A percentile compares a stretch with the other conserved stretches of the same genome.
Evolutionary conservation across 2,329 filamentous ascomycete genomes (phyloP).

Genomic region (Aspergillus pseudoviridinutans): DNA sequence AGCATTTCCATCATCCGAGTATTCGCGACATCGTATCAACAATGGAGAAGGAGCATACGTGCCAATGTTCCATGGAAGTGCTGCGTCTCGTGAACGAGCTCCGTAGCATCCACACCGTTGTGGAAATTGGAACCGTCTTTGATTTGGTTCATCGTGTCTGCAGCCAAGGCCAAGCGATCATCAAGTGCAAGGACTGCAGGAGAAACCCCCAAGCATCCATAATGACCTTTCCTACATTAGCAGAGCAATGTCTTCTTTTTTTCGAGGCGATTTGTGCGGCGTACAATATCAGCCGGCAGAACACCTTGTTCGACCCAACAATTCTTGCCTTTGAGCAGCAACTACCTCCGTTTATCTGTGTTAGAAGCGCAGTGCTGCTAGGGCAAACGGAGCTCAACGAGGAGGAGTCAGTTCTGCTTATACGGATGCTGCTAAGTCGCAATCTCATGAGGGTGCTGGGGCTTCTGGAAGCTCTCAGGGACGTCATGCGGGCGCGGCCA

Average conservation of each 20-base stretch:
- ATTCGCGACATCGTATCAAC: not conserved
- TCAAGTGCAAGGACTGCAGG: slow-evolving; percentile 21
- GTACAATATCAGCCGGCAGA: slow-evolving; percentile 21
- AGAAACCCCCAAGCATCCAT: slow-evolving; percentile 17
- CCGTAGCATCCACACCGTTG: slow-evolving; percentile 21
- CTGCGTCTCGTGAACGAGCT: slow-evolving; percentile 22
- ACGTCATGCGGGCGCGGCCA: slow-evolving; percentile 7
- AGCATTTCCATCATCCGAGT: not conserved
- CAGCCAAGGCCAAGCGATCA: slow-evolving; percentile 16
- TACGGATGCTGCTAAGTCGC: slow-evolving; percentile 20
- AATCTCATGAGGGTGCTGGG: slow-evolving; percentile 19
- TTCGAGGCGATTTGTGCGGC: slow-evolving; percentile 24
- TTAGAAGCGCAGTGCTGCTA: slow-evolving; percentile 22
- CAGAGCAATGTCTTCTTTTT: slow-evolving; percentile 29
- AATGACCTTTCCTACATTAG: slow-evolving; percentile 39
- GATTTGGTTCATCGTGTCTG: slow-evolving; percentile 20
- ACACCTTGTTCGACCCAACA: slow-evolving; percentile 19
- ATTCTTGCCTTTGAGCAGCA: slow-evolving; percentile 20
- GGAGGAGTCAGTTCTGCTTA: slow-evolving; percentile 18
- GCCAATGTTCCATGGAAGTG: slow-evolving; percentile 21
- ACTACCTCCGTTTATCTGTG: slow-evolving; percentile 20
- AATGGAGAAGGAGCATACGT: slow-evolving; percentile 16
- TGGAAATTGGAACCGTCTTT: slow-evolving; percentile 24
- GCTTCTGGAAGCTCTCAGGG: slow-evolving; percentile 18
- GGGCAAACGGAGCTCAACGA: slow-evolving; percentile 26